Evolutionary conservation across 345 rosid genomes (phyloP).

Genomic region (Ceriops decandra): DNA sequence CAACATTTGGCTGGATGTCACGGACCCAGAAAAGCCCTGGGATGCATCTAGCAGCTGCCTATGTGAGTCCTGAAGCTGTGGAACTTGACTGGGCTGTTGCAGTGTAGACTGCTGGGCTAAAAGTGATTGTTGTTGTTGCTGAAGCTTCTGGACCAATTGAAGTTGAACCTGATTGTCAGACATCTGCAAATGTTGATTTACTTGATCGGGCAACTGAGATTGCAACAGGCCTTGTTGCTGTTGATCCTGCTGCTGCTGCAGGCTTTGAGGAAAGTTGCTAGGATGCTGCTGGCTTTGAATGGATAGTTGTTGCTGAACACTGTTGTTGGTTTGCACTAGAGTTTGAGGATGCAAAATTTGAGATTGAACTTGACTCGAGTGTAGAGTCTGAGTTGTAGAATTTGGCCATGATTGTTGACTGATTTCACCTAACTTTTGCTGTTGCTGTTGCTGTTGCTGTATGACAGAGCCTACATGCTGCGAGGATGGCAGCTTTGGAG

Average conservation of each 20-base stretch:
- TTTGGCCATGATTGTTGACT: slow-evolving; percentile 48
- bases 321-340: slow-evolving; percentile 33
- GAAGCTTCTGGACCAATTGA: slow-evolving; percentile 78
- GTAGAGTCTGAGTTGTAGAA: slow-evolving; percentile 37
- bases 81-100: slow-evolving; percentile 43
- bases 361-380: slow-evolving; percentile 41
- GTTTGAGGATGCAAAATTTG: slow-evolving; percentile 51
- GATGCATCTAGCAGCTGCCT: slow-evolving; percentile 49
- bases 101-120: slow-evolving; percentile 41
- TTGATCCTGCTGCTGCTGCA: slow-evolving; percentile 48
- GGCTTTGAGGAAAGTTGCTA: slow-evolving; percentile 45
- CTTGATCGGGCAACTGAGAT: slow-evolving; percentile 42
- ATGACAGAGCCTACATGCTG: slow-evolving; percentile 29
- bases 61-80: slow-evolving; percentile 50
- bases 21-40: slow-evolving; percentile 47
- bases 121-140: slow-evolving; percentile 54
- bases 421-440: slow-evolving; percentile 42
- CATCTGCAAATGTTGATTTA: slow-evolving; percentile 41
- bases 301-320: slow-evolving; percentile 45
- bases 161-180: slow-evolving; percentile 53
- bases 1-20: slow-evolving; percentile 33
- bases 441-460: slow-evolving; percentile 36
- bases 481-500: slow-evolving; percentile 36
- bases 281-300: slow-evolving; percentile 42
- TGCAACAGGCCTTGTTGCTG: slow-evolving; percentile 40